phyloP scores from a whole-genome alignment of 352 stramenopile species.

The Peronospora tabacina region DNA sequence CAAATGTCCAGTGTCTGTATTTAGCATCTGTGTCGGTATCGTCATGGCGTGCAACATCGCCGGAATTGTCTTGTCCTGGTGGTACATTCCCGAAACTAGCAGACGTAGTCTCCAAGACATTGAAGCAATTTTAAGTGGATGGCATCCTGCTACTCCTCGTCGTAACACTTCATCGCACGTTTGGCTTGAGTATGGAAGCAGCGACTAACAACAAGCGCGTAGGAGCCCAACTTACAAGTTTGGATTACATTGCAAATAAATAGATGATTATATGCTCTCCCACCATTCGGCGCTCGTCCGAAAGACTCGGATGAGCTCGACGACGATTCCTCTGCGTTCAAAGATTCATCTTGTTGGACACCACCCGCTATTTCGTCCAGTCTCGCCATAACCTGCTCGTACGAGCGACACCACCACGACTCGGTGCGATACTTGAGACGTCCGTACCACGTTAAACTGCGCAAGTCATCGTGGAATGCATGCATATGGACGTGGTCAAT shows the following conservation, averaged over 20 bases:
- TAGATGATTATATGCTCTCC: constrained; percentile 11
- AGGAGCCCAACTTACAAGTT: constrained; percentile 4
- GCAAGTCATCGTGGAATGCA: constrained; percentile 44
- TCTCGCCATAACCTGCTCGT: constrained; percentile 50
- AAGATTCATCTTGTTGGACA: constrained; percentile 9
- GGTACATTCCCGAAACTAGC: constrained; percentile 72
- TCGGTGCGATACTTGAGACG: constrained; percentile 75
- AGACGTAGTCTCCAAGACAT: constrained; percentile 72
- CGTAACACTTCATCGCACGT: constrained; percentile 43
- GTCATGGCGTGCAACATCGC: constrained; percentile 46
- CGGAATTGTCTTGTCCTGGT: constrained; percentile 41
- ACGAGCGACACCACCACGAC: constrained; percentile 81
- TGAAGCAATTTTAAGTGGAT: constrained; percentile 66
- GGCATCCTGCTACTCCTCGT: constrained; percentile 59
- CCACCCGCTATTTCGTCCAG: constrained; percentile 19
- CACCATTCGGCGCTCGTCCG: constrained; percentile 8
- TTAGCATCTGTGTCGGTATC: constrained; percentile 29
- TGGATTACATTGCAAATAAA: constrained; percentile 26
- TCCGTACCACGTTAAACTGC: constrained; percentile 43
- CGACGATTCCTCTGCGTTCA: constrained; percentile 10
- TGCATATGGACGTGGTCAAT: constrained; percentile 88
- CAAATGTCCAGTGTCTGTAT: constrained; percentile 35
- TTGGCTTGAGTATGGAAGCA: constrained; percentile 35
- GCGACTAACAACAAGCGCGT: constrained; percentile 12
- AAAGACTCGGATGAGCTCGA: constrained; percentile 15